These are phyloP conservation scores for Monascus ruber DNA, from an alignment of 2,329 filamentous ascomycete genomes.

Conservation along the genomic window DNA sequence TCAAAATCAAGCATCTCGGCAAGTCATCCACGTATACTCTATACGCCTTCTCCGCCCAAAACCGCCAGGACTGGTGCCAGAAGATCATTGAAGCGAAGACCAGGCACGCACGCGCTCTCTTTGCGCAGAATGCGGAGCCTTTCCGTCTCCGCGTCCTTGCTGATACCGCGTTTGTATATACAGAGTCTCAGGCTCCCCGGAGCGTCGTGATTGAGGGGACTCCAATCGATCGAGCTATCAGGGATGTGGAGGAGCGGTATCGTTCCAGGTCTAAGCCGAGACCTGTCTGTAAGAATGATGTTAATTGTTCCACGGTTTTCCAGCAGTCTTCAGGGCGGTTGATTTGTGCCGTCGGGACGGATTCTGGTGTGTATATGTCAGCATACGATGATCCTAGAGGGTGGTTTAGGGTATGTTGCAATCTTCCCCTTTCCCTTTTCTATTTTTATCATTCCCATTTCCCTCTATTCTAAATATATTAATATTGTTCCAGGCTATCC, in stretches of 20 bases:
- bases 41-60: conserved; percentile 66
- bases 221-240: conserved; percentile 79
- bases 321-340: conserved; percentile 66
- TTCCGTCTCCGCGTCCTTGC: conserved; percentile 87
- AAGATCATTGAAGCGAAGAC: conserved; percentile 95
- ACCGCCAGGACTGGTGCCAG: conserved; percentile 77
- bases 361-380: conserved; percentile 84
- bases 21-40: conserved; percentile 78
- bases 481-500: conserved; percentile 54
- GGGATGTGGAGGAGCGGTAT: conserved; percentile 72
- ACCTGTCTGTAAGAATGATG: conserved; percentile 71
- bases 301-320: conserved; percentile 91
- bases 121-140: conserved; percentile 88
- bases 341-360: conserved; percentile 88
- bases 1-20: conserved; percentile 89
- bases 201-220: conserved; percentile 78
- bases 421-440: too few relatives aligned
- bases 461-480: conserved; percentile 3
- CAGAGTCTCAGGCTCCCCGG: conserved; percentile 45
- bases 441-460: not conserved
- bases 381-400: conserved; percentile 81
- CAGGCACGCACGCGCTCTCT: conserved; percentile 75
- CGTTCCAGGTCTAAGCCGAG: conserved; percentile 51
- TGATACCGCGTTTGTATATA: conserved; percentile 63
- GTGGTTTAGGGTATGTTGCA: conserved; percentile 65